Percentiles rank a stretch among this genome's conserved stretches.
Evolutionary conservation across 352 stramenopile species (phyloP).

Genomic region (Aphanomyces cochlioides): DNA sequence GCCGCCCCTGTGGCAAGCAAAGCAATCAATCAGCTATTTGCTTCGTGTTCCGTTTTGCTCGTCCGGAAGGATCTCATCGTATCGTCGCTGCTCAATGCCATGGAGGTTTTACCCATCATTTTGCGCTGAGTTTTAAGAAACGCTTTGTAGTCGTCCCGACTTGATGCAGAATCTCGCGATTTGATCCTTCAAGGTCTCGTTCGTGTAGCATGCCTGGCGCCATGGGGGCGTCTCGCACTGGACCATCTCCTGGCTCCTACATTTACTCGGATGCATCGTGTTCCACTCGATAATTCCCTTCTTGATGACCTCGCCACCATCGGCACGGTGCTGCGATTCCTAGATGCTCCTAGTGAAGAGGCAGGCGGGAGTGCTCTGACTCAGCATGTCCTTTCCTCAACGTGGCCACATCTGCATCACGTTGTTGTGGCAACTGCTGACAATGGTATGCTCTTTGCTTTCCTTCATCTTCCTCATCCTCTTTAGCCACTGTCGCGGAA

Average conservation of each 20-base stretch:
- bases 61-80: background rate
- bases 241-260: slow-evolving; percentile 7
- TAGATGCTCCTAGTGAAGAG: slow-evolving; percentile 11
- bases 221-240: slow-evolving; percentile 18
- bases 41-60: background rate
- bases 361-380: slow-evolving; percentile 18
- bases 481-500: background rate
- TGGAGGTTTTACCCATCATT: slow-evolving; percentile 1
- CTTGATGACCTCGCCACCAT: background rate
- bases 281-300: slow-evolving; percentile 1
- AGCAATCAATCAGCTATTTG: slow-evolving; percentile 6
- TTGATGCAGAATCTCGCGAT: background rate
- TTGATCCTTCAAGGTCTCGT: slow-evolving; percentile 22
- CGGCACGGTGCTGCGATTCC: slow-evolving; percentile 22
- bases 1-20: background rate
- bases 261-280: background rate
- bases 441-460: slow-evolving; percentile 6
- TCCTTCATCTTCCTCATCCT: background rate
- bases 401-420: slow-evolving; percentile 6
- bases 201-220: slow-evolving; percentile 3
- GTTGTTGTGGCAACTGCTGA: slow-evolving; percentile 4
- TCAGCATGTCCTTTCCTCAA: background rate
- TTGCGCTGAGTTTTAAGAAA: background rate
- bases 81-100: background rate
- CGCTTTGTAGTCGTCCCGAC: no score